Evolutionary conservation across 768 basidiomycete genomes (phyloP).

Genomic region (Lyophyllum shimeji): DNA sequence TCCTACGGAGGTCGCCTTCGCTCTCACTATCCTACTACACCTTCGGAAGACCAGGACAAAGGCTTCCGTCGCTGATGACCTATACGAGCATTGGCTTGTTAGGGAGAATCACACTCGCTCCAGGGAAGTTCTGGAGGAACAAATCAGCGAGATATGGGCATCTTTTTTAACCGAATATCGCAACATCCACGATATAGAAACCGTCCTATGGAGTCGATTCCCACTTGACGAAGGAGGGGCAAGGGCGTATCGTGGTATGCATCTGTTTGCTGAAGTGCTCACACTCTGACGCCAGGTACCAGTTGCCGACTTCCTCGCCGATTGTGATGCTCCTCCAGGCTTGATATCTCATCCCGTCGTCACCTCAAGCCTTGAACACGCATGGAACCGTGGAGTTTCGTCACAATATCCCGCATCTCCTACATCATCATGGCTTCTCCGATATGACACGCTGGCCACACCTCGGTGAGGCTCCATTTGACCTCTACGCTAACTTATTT

Average conservation of each 20-base stretch:
- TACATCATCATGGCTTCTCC: slow-evolving; percentile 12
- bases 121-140: slow-evolving; percentile 31
- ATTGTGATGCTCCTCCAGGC: slow-evolving; percentile 29
- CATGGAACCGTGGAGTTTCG: slow-evolving; percentile 37
- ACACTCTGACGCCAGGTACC: not conserved
- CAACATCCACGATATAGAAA: slow-evolving; percentile 40
- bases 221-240: slow-evolving; percentile 26
- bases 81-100: slow-evolving; percentile 45
- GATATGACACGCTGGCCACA: slow-evolving; percentile 39
- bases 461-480: slow-evolving; percentile 38
- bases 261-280: not conserved
- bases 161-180: slow-evolving; percentile 42
- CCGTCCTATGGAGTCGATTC: slow-evolving; percentile 49
- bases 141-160: slow-evolving; percentile 36
- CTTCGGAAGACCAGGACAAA: slow-evolving; percentile 25
- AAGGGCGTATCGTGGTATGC: slow-evolving; percentile 29
- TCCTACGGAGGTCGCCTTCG: slow-evolving; percentile 26
- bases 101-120: slow-evolving; percentile 23
- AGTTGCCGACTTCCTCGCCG: slow-evolving; percentile 45
- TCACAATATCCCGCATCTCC: not conserved
- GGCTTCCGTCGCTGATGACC: slow-evolving; percentile 22
- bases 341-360: slow-evolving; percentile 42
- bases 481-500: not conserved
- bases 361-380: slow-evolving; percentile 32
- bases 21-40: slow-evolving; percentile 33